Conservation (phyloP, 768 basidiomycete genomes). For the Panus rudis region DNA sequence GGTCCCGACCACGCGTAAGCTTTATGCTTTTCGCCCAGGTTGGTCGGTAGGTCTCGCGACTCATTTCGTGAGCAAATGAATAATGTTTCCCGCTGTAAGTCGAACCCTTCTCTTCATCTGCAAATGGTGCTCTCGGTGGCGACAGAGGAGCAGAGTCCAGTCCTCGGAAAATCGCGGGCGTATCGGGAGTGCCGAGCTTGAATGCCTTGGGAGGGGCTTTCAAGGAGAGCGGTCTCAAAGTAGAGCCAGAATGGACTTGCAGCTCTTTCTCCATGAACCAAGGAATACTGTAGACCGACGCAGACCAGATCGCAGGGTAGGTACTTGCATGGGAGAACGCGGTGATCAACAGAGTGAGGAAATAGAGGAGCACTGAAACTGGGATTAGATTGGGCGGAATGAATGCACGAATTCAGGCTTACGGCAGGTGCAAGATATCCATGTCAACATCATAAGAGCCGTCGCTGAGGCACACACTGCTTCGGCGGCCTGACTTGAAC, state of each 20-base stretch:
- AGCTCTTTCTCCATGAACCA: conserved; percentile 43
- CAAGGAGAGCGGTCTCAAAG: conserved; percentile 1
- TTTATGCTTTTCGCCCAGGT: conserved; percentile 41
- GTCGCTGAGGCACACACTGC: conserved; percentile 22
- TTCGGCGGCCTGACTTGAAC: conserved; percentile 13
- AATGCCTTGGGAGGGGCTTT: conserved; percentile 4
- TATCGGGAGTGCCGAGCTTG: conserved; percentile 1
- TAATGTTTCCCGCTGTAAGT: conserved; percentile 13
- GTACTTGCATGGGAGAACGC: conserved; percentile 36
- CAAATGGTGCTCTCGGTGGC: background rate
- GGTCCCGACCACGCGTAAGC: conserved; percentile 50
- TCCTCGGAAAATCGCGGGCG: background rate
- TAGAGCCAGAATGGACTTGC: too few species aligned
- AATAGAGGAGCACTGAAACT: conserved; percentile 43
- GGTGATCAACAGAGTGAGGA: conserved; percentile 43
- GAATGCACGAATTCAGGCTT: background rate
- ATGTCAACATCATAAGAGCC: conserved; percentile 22
- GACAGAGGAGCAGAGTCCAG: background rate
- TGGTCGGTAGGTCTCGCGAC: conserved; percentile 28
- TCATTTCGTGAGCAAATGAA: conserved; percentile 13
- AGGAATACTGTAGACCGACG: conserved; percentile 41
- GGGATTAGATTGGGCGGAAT: background rate
- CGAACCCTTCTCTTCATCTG: background rate
- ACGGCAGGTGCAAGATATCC: conserved; percentile 16
- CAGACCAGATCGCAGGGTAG: conserved; percentile 45